Base-by-base conservation (phyloP, 768 basidiomycete genomes). In the Asterophora parasitica region DNA sequence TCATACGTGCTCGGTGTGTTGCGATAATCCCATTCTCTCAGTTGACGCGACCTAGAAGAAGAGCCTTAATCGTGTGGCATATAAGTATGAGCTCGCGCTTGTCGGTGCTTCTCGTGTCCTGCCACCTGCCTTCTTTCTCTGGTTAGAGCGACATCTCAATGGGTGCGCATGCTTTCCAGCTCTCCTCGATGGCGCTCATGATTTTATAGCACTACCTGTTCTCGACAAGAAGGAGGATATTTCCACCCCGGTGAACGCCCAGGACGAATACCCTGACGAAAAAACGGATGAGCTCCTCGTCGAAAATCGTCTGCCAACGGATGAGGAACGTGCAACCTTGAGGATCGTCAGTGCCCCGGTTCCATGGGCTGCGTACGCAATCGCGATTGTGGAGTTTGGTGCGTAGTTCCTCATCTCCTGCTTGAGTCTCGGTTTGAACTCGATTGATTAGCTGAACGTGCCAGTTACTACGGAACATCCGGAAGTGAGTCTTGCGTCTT, bases 381-480 rank as follows among this genome's bases (percentile, higher is more conserved):
- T 55, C 35, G 54, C 54, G 17, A 17, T 52, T 7, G 46, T 48
- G 13, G 53, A 55, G 42, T 51, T 55, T 16, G 54, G 54, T 55
- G 38, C 11, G 50, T 44, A 42, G 2, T n/a, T 7, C n/a, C n/a
- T 39, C 15, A 17, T 37, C 42, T 31, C 11, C 15, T 37, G 20
- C 41, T 37, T 28, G 23, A 47, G 6, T 23, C 23, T 4, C n/a
- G n/a, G 15, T n/a, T 6, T 23, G 23, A 23, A 23, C 23, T 23
- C 23, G 23, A 23, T 40, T 20, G 1, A 39, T 42, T 38, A 54
- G 53, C 53, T 27, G 53, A 55, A 31, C 54, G 54, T 26, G 54
- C 54, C 4, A 55, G 54, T 39, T 55, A 51, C 35, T 55, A 55
- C 39, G 54, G 54, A 32, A 51, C 50, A 34, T 49, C 42, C 23